Percentiles rank a stretch among this genome's conserved stretches.
Evolutionary conservation across 1,284 basidiomycete genomes (phyloP).

Genomic region (Trametes sp.): DNA sequence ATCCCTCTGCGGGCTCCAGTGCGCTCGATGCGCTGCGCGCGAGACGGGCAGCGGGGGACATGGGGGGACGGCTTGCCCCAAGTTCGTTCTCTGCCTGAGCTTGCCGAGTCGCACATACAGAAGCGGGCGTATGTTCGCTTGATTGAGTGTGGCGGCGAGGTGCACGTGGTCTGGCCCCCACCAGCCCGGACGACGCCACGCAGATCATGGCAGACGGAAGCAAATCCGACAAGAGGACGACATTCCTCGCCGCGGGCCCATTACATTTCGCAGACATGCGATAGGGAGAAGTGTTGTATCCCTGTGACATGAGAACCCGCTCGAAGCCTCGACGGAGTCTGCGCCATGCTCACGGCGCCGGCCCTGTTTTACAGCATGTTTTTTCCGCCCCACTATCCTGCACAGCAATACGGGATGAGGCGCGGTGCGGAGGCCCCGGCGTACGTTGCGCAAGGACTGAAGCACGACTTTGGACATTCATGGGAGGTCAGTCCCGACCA

Average conservation of each 20-base stretch:
- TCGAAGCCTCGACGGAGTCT: not conserved
- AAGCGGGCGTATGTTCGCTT: not conserved
- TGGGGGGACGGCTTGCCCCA: too few relatives aligned
- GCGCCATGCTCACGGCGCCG: not conserved
- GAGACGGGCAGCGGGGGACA: too few relatives aligned
- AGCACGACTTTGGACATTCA: not conserved
- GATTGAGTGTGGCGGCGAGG: not conserved
- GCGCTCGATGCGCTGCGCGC: too few relatives aligned
- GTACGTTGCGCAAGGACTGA: not conserved
- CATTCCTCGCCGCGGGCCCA: too few relatives aligned
- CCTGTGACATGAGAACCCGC: not conserved
- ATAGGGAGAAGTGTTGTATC: too few relatives aligned
- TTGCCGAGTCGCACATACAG: not conserved
- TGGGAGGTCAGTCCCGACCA: not conserved
- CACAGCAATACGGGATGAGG: slow-evolving; percentile 17
- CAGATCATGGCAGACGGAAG: too few relatives aligned
- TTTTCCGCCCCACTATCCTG: slow-evolving; percentile 13
- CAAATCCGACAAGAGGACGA: slow-evolving; percentile 1
- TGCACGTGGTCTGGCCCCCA: not conserved
- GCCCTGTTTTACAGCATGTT: not conserved
- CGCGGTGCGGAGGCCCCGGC: not conserved
- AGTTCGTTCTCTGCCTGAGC: too few relatives aligned
- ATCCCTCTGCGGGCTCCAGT: not conserved
- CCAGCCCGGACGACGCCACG: slow-evolving; percentile 7
- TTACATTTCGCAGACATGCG: too few relatives aligned